Percentiles rank a stretch among this genome's conserved stretches.
These are phyloP conservation scores for Aspergillus affinis DNA, from an alignment of 495 filamentous ascomycete species.

Conservation along the genomic window DNA sequence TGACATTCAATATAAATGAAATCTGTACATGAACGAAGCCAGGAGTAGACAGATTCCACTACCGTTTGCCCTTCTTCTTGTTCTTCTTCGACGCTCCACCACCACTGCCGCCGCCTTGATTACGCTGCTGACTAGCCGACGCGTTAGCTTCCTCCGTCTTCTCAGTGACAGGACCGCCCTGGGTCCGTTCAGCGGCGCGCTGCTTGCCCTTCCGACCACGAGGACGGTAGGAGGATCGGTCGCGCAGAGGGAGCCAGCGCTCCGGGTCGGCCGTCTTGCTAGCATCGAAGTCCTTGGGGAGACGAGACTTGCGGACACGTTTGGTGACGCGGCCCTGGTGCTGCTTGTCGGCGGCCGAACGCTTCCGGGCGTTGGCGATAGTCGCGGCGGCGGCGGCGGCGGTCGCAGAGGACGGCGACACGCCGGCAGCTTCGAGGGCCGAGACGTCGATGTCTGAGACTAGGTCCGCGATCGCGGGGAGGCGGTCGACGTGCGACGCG, in stretches of 20 bases:
- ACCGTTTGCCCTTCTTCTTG: slow-evolving; percentile 55
- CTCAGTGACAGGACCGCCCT: slow-evolving; percentile 75
- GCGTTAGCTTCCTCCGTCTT: slow-evolving; percentile 65
- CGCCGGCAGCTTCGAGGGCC: slow-evolving; percentile 73
- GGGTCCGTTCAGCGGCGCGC: slow-evolving; percentile 72
- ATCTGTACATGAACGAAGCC: background rate
- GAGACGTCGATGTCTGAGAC: slow-evolving; percentile 65
- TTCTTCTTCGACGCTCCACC: slow-evolving; percentile 60
- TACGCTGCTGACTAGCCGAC: slow-evolving; percentile 43
- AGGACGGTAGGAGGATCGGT: slow-evolving; percentile 83
- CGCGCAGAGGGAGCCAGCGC: slow-evolving; percentile 86
- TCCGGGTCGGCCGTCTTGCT: slow-evolving; percentile 82
- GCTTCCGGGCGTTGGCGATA: slow-evolving; percentile 54
- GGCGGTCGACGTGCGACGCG: slow-evolving; percentile 55
- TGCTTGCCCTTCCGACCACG: slow-evolving; percentile 91
- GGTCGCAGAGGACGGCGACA: slow-evolving; percentile 57
- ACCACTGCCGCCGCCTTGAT: slow-evolving; percentile 35
- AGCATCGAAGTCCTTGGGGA: slow-evolving; percentile 77
- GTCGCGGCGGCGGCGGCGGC: slow-evolving; percentile 34
- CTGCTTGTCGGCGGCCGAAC: slow-evolving; percentile 51
- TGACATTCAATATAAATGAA: background rate
- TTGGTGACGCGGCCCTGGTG: slow-evolving; percentile 50
- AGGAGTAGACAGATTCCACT: background rate
- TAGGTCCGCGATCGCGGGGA: slow-evolving; percentile 66
- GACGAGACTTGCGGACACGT: slow-evolving; percentile 61